phyloP scores from a whole-genome alignment of 805 yeast species.

The Spathaspora gorwiae region DNA sequence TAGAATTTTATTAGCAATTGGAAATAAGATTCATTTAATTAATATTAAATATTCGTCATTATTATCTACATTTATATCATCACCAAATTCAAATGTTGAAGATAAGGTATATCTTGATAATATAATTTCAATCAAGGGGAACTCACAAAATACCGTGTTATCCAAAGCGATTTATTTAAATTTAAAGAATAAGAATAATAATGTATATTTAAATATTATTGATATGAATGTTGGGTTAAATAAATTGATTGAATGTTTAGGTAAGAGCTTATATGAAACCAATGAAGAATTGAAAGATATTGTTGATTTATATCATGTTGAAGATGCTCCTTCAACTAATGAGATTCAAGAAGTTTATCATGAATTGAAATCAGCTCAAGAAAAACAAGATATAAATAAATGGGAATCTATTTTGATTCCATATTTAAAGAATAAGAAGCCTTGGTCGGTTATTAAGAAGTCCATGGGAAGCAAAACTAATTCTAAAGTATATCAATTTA shows the following conservation, averaged over 20 bases:
- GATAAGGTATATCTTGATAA: slow-evolving; percentile 24
- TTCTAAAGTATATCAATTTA: slow-evolving; percentile 21
- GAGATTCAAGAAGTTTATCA: slow-evolving; percentile 20
- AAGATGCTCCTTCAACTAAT: slow-evolving; percentile 10
- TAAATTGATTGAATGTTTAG: slow-evolving; percentile 63
- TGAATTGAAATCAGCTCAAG: slow-evolving; percentile 16
- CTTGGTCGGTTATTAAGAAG: slow-evolving; percentile 11
- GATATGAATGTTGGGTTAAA: slow-evolving; percentile 63
- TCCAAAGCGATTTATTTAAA: slow-evolving; percentile 41
- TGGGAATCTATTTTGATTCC: slow-evolving; percentile 27
- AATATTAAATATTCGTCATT: slow-evolving; percentile 43
- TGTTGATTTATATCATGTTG: slow-evolving; percentile 22
- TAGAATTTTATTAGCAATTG: slow-evolving; percentile 41
- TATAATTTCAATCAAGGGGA: slow-evolving; percentile 39
- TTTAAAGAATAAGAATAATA: slow-evolving; percentile 39
- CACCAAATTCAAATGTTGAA: slow-evolving; percentile 14
- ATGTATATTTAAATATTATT: slow-evolving; percentile 40
- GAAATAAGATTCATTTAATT: slow-evolving; percentile 37
- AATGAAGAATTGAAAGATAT: slow-evolving; percentile 1
- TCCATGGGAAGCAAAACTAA: neutral
- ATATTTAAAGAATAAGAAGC: slow-evolving; percentile 24
- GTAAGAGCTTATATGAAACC: slow-evolving; percentile 44
- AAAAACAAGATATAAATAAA: slow-evolving; percentile 14
- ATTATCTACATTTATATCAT: slow-evolving; percentile 21
- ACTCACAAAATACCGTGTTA: slow-evolving; percentile 33